Conservation (phyloP, 1,284 basidiomycete species). For the Cryptococcus maquisensis region DNA sequence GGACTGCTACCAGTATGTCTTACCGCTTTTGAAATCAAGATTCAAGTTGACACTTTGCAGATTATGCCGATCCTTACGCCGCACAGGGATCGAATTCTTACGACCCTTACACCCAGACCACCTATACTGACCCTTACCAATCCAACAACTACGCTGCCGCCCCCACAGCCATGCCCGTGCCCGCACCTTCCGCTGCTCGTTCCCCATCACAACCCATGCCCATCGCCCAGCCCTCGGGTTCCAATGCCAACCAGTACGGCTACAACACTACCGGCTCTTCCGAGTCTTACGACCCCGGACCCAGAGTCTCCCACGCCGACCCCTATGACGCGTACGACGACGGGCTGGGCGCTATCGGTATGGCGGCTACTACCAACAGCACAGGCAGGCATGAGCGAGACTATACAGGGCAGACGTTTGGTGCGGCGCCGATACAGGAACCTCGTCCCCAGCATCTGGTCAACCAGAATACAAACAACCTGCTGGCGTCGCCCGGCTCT, state of each 20-base stretch:
- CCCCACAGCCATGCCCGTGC: conserved; percentile 11
- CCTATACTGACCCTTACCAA: conserved; percentile 17
- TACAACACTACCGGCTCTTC: conserved; percentile 10
- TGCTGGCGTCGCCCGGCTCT: conserved; percentile 4
- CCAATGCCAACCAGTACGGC: neutral
- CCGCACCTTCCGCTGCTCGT: conserved; percentile 10
- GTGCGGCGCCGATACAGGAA: conserved; percentile 4
- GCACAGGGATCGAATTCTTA: conserved; percentile 7
- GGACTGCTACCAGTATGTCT: conserved; percentile 1
- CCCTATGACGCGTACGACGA: conserved; percentile 32
- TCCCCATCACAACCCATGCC: conserved; percentile 6
- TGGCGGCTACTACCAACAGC: conserved; percentile 23
- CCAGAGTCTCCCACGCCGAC: conserved; percentile 13
- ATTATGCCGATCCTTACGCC: conserved; percentile 21
- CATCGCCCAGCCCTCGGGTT: neutral
- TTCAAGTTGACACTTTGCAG: neutral
- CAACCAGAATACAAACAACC: neutral
- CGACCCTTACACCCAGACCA: conserved; percentile 18
- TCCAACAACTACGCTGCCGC: conserved; percentile 1
- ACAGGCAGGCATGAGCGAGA: conserved; percentile 21
- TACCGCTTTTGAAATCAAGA: neutral
- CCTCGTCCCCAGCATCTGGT: conserved; percentile 14
- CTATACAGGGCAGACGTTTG: conserved; percentile 23
- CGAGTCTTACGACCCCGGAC: conserved; percentile 19
- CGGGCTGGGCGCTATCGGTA: conserved; percentile 32